Conservation (phyloP, 495 filamentous ascomycete genomes). For the Talaromyces trachyspermus region DNA sequence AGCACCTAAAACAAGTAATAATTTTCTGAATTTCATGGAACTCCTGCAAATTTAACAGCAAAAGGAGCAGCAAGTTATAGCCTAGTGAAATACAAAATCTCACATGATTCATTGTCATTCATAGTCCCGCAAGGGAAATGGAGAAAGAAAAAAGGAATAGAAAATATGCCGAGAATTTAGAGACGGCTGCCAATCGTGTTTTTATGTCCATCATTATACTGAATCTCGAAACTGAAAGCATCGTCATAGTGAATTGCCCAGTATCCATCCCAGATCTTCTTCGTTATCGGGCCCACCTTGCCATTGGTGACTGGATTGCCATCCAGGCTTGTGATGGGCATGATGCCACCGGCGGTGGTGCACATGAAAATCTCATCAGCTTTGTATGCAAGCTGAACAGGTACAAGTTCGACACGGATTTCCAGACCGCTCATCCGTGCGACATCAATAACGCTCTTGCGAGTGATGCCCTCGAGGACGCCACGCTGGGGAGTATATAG, state of each 20-base stretch:
- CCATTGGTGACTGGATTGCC: constrained; percentile 26
- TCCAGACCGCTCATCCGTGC: constrained; percentile 15
- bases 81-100: not conserved
- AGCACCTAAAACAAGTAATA: constrained; percentile 2
- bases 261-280: constrained; percentile 33
- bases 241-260: constrained; percentile 32
- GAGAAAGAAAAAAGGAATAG: not conserved
- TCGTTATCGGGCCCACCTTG: constrained; percentile 28
- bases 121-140: constrained; percentile 1
- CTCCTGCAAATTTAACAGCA: not conserved
- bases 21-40: not conserved
- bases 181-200: not conserved
- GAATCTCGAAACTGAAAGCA: constrained; percentile 20
- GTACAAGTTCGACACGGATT: constrained; percentile 21
- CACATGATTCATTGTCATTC: not conserved
- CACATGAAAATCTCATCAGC: constrained; percentile 33
- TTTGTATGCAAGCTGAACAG: constrained; percentile 21
- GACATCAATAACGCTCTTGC: constrained; percentile 27
- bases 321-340: constrained; percentile 32
- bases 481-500: constrained; percentile 26
- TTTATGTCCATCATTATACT: constrained; percentile 2
- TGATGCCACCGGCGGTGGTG: constrained; percentile 33
- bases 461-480: constrained; percentile 26
- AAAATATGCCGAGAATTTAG: not conserved
- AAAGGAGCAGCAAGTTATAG: constrained; percentile 2